Evolutionary conservation across 1,284 basidiomycete genomes (phyloP), one percentile per base, ranked within the genome.

Genomic region (Pholiota adiposa): DNA sequence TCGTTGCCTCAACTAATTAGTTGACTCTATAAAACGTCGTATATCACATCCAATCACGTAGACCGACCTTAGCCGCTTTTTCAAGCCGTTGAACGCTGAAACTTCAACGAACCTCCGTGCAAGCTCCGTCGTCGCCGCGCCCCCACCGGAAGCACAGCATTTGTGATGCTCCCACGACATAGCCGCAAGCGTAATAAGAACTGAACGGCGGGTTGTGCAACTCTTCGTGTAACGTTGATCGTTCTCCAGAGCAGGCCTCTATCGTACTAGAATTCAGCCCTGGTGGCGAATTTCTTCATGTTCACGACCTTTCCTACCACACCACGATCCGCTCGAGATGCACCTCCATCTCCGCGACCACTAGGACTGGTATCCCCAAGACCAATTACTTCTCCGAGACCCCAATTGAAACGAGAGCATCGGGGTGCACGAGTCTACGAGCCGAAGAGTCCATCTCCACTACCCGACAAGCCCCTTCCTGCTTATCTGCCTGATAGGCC

Each of bases 261-360:
- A 63, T 41, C 41, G 49, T 9, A 38, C 49, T 52, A 58, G 31
- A 60, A 58, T 54, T 54, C 62, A 61, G 67, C 67, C 67, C 67
- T 67, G 67, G 67, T 65, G 67, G 67, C 67, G 64, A 61, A 61
- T 57, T 60, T 43, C 36, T 41, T 61, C 59, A 64, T 65, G 65
- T 67, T 69, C 48, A 57, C 65, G 43, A 59, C 60, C 33, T 69
- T 67, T 56, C 65, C 65, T 36, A 50, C 57, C 38, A 63, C 61
- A 50, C 63, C 63, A 18, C 59, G 56, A 25, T 59, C 58, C 38
- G 54, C 54, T 44, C 54, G 53, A 57, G 43, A 54, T 44, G 36
- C 41, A 31, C 57, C 56, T 36, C 38, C 41, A 36, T 62, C 61
- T 36, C 58, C 57, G 27, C 51, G 46, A 23, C 57, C 33, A 44